Percentiles rank a stretch among this genome's conserved stretches.
These are phyloP conservation scores for Magnaporthiopsis incrustans DNA, from an alignment of 2,329 filamentous ascomycete species.

Conservation along the genomic window DNA sequence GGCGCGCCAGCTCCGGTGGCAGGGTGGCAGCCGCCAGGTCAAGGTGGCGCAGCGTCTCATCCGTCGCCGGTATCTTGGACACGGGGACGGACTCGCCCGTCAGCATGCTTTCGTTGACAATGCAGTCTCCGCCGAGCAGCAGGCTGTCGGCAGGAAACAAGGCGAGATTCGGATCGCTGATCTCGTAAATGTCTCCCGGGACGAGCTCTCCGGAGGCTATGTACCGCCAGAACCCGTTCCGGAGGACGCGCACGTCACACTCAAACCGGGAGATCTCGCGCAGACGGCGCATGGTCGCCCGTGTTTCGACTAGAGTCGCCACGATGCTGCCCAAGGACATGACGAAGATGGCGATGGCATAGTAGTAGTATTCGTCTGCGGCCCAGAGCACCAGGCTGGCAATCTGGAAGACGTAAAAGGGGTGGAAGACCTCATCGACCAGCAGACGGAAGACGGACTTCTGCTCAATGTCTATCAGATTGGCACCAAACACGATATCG, in stretches of 20 bases:
- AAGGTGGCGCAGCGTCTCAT: slow-evolving; percentile 68
- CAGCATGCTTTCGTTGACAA: slow-evolving; percentile 98
- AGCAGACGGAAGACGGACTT: slow-evolving; percentile 78
- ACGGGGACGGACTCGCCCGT: slow-evolving; percentile 96
- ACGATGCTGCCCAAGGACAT: slow-evolving; percentile 91
- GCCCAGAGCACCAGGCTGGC: slow-evolving; percentile 94
- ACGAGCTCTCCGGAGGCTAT: slow-evolving; percentile 82
- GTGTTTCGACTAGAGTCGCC: slow-evolving; percentile 83
- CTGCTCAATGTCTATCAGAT: slow-evolving; percentile 87
- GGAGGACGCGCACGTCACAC: slow-evolving; percentile 86
- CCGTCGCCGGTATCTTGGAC: slow-evolving; percentile 77
- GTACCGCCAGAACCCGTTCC: slow-evolving; percentile 92
- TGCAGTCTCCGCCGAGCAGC: slow-evolving; percentile 86
- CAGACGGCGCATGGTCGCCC: slow-evolving; percentile 82
- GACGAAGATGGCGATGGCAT: slow-evolving; percentile 86
- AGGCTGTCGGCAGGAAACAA: slow-evolving; percentile 92
- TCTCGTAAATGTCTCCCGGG: slow-evolving; percentile 92
- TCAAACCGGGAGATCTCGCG: slow-evolving; percentile 91
- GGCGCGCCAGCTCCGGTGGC: slow-evolving; percentile 72
- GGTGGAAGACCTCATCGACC: slow-evolving; percentile 91
- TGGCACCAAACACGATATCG: slow-evolving; percentile 80
- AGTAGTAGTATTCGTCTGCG: slow-evolving; percentile 94
- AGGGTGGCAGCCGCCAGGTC: slow-evolving; percentile 76
- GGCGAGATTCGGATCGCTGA: slow-evolving; percentile 82
- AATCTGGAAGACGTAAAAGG: slow-evolving; percentile 97